Conservation (phyloP, 805 yeast species). For the Starmerella apicola region DNA sequence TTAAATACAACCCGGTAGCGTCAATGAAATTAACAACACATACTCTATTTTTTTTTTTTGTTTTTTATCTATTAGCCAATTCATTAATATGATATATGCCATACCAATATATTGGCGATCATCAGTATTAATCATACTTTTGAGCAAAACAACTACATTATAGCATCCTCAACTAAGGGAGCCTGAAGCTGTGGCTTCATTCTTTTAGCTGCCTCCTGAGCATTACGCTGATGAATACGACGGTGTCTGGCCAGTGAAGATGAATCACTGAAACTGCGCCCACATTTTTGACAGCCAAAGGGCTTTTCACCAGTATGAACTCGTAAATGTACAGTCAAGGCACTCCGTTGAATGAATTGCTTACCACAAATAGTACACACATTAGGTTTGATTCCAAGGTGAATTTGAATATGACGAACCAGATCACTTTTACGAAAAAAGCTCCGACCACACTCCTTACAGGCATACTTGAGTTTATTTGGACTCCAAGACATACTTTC, state of each 20-base stretch:
- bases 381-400: conserved; percentile 32
- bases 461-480: conserved; percentile 22
- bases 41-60: too few species aligned
- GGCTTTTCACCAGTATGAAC: conserved; percentile 80
- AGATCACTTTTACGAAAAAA: conserved; percentile 72
- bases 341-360: conserved; percentile 70
- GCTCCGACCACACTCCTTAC: conserved; percentile 43
- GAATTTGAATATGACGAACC: conserved; percentile 66
- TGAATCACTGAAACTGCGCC: conserved; percentile 28
- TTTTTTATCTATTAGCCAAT: not conserved
- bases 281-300: conserved; percentile 38
- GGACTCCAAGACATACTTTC: not conserved
- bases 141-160: too few species aligned
- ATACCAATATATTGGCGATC: not conserved
- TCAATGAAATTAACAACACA: too few species aligned
- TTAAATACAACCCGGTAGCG: too few species aligned
- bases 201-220: not conserved
- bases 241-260: conserved; percentile 61
- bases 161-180: too few species aligned
- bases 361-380: conserved; percentile 49
- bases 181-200: too few species aligned
- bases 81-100: not conserved
- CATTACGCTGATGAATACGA: conserved; percentile 71
- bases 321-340: conserved; percentile 64
- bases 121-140: too few species aligned